Conservation (phyloP, 2,329 filamentous ascomycete species). For the Aspergillus intermedius region DNA sequence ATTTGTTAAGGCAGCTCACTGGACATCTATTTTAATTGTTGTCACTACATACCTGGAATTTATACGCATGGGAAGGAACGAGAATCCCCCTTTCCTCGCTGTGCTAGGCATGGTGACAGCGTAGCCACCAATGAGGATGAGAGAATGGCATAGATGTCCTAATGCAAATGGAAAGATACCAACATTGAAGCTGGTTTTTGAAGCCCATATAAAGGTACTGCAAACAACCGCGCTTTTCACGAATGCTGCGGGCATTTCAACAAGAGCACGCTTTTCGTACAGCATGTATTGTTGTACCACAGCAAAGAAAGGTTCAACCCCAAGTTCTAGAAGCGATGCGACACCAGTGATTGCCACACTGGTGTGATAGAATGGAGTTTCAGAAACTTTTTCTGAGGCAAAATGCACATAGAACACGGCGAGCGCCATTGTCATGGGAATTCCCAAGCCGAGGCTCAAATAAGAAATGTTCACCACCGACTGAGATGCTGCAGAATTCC, state of each 20-base stretch:
- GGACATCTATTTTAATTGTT: not conserved
- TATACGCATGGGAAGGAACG: constrained; percentile 52
- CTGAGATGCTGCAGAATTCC: constrained; percentile 46
- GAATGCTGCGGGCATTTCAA: constrained; percentile 78
- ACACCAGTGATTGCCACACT: constrained; percentile 51
- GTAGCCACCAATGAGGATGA: constrained; percentile 65
- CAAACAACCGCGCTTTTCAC: constrained; percentile 71
- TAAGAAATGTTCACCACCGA: constrained; percentile 85
- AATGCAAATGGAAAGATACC: constrained; percentile 84
- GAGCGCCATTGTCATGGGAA: constrained; percentile 57
- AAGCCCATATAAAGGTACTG: constrained; percentile 59
- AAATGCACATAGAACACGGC: constrained; percentile 61
- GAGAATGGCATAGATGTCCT: constrained; percentile 73
- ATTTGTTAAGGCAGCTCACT: constrained; percentile 9
- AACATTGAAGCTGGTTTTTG: constrained; percentile 46
- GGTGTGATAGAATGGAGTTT: constrained; percentile 58
- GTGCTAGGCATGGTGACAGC: constrained; percentile 53
- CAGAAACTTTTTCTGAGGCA: constrained; percentile 43
- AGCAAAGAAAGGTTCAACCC: constrained; percentile 83
- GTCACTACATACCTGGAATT: constrained; percentile 33
- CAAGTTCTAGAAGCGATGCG: constrained; percentile 64
- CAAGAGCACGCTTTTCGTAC: constrained; percentile 71
- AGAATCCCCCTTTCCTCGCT: constrained; percentile 57
- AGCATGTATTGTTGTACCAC: constrained; percentile 74
- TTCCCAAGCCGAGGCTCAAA: constrained; percentile 64